Conservation (phyloP, 805 yeast genomes). For the Hanseniaspora hatyaiensis region DNA sequence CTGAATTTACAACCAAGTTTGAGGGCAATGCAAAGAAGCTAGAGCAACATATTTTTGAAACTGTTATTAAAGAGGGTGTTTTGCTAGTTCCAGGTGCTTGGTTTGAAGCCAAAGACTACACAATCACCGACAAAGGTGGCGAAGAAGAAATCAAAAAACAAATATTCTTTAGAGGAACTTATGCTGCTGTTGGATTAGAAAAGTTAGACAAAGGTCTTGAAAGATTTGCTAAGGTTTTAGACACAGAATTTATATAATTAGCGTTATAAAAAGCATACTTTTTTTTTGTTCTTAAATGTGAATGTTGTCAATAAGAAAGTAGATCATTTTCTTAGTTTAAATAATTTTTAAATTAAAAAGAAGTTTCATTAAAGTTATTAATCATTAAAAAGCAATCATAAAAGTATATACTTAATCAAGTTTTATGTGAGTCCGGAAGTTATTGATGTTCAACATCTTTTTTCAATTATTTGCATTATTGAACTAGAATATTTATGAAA, state of each 20-base stretch:
- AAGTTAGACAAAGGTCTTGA: constrained; percentile 48
- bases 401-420: too few species aligned
- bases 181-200: constrained; percentile 72
- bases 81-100: constrained; percentile 75
- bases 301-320: neutral
- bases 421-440: too few species aligned
- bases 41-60: constrained; percentile 52
- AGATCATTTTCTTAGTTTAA: too few species aligned
- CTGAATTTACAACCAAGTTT: constrained; percentile 49
- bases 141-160: constrained; percentile 35
- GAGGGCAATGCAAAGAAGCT: constrained; percentile 50
- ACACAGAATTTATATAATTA: constrained; percentile 37
- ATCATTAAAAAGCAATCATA: too few species aligned
- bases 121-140: constrained; percentile 26
- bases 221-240: constrained; percentile 55
- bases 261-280: too few species aligned
- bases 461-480: too few species aligned
- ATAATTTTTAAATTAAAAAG: too few species aligned
- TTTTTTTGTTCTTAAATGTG: too few species aligned
- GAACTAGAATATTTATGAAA: too few species aligned
- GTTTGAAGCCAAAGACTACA: constrained; percentile 37
- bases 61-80: constrained; percentile 47
- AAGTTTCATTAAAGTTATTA: too few species aligned
- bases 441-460: too few species aligned
- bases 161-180: constrained; percentile 75